Evolutionary conservation across 2,329 filamentous ascomycete species (phyloP).

Genomic region (Pseudovirgaria hyperparasitica): DNA sequence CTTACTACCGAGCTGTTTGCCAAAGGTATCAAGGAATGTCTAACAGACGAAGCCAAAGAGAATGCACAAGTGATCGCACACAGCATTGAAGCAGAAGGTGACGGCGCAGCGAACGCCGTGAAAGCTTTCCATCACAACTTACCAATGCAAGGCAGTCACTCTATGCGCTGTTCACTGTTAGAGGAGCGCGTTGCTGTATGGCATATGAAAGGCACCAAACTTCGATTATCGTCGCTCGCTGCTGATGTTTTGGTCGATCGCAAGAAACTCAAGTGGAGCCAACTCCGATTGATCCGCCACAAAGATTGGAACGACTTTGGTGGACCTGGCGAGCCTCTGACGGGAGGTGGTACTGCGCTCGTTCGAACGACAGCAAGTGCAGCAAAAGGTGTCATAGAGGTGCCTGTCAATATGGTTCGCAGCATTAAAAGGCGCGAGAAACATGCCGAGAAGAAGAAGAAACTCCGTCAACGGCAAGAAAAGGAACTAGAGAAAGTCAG

Average conservation of each 20-base stretch:
- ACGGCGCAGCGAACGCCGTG: constrained; percentile 59
- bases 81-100: constrained; percentile 47
- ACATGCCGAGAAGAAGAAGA: constrained; percentile 36
- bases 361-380: constrained; percentile 45
- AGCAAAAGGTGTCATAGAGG: constrained; percentile 49
- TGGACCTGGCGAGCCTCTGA: constrained; percentile 60
- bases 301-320: constrained; percentile 68
- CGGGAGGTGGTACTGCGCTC: constrained; percentile 50
- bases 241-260: constrained; percentile 51
- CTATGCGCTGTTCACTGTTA: constrained; percentile 54
- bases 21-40: constrained; percentile 56
- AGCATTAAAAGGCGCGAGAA: constrained; percentile 42
- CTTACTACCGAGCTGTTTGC: constrained; percentile 51
- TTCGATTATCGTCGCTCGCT: constrained; percentile 50
- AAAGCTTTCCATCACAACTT: constrained; percentile 52
- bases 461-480: constrained; percentile 14
- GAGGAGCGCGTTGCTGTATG: constrained; percentile 52
- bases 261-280: constrained; percentile 50
- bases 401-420: constrained; percentile 50
- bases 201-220: constrained; percentile 47
- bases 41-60: constrained; percentile 46
- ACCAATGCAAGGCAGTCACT: constrained; percentile 28
- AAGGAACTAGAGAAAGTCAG: constrained; percentile 10
- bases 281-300: constrained; percentile 51
- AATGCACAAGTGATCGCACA: constrained; percentile 48